Evolutionary conservation across 441 rosid genomes (phyloP).

Genomic region (Breynia disticha): DNA sequence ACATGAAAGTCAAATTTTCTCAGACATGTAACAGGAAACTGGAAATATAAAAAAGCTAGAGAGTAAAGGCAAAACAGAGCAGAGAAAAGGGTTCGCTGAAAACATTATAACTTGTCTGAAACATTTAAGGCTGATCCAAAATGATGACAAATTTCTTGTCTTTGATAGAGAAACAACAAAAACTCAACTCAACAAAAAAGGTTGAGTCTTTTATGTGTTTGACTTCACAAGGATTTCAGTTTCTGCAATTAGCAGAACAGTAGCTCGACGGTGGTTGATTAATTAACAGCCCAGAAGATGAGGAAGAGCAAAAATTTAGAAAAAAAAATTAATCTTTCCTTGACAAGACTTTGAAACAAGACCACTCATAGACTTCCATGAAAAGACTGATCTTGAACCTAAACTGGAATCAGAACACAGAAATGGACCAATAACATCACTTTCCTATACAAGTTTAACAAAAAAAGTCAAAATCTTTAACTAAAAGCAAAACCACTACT

Average conservation of each 20-base stretch:
- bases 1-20: conserved; percentile 5
- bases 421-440: conserved; percentile 7
- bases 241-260: neutral
- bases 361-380: conserved; percentile 16
- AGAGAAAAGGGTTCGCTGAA: conserved; percentile 6
- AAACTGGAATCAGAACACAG: conserved; percentile 11
- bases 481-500: neutral
- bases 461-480: neutral
- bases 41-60: neutral
- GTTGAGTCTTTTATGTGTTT: conserved; percentile 1
- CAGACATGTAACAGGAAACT: neutral
- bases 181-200: neutral
- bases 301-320: conserved; percentile 12
- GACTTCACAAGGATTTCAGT: conserved; percentile 13
- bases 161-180: conserved; percentile 5
- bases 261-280: conserved; percentile 13
- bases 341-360: conserved; percentile 28
- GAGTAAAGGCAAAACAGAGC: neutral
- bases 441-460: conserved; percentile 10
- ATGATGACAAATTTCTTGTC: conserved; percentile 6
- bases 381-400: conserved; percentile 19
- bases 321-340: conserved; percentile 10
- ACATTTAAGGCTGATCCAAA: conserved; percentile 17
- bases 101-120: conserved; percentile 17
- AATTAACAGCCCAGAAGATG: conserved; percentile 5